These are phyloP conservation scores for Hypsizygus marmoreus DNA, from an alignment of 768 basidiomycete genomes.

Conservation along the genomic window DNA sequence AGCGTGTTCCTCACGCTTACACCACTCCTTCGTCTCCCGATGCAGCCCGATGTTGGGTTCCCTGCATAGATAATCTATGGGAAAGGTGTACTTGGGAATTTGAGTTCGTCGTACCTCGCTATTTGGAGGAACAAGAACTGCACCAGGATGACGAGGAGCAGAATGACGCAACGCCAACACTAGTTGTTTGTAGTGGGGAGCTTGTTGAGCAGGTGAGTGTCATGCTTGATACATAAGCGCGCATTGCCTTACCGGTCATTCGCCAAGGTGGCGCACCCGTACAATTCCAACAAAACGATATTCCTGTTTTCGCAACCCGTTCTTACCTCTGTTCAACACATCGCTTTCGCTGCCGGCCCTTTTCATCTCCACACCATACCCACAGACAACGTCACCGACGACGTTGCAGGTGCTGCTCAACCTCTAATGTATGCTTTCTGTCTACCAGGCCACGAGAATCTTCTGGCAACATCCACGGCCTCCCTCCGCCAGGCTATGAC, in stretches of 20 bases:
- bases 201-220: slow-evolving; percentile 83
- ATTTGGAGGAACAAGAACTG: slow-evolving; percentile 63
- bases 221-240: slow-evolving; percentile 2
- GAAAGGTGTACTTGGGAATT: slow-evolving; percentile 99
- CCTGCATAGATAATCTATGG: slow-evolving; percentile 93
- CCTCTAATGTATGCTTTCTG: slow-evolving; percentile 90
- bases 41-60: slow-evolving; percentile 98
- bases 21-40: slow-evolving; percentile 87
- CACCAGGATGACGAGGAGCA: slow-evolving; percentile 53
- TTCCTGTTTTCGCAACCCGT: slow-evolving; percentile 88
- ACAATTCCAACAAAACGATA: slow-evolving; percentile 91
- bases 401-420: slow-evolving; percentile 63
- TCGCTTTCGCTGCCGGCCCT: slow-evolving; percentile 94
- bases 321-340: slow-evolving; percentile 92
- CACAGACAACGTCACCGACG: slow-evolving; percentile 59
- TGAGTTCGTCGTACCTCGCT: slow-evolving; percentile 90
- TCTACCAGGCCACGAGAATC: slow-evolving; percentile 81
- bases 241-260: slow-evolving; percentile 9
- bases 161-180: slow-evolving; percentile 67
- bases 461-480: slow-evolving; percentile 67
- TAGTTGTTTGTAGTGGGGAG: slow-evolving; percentile 94
- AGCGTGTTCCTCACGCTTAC: slow-evolving; percentile 94
- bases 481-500: slow-evolving; percentile 89
- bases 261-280: slow-evolving; percentile 84
- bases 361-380: slow-evolving; percentile 80